These are phyloP conservation scores for Colletotrichum echinochloae DNA, from an alignment of 2,329 filamentous ascomycete species.

Conservation along the genomic window DNA sequence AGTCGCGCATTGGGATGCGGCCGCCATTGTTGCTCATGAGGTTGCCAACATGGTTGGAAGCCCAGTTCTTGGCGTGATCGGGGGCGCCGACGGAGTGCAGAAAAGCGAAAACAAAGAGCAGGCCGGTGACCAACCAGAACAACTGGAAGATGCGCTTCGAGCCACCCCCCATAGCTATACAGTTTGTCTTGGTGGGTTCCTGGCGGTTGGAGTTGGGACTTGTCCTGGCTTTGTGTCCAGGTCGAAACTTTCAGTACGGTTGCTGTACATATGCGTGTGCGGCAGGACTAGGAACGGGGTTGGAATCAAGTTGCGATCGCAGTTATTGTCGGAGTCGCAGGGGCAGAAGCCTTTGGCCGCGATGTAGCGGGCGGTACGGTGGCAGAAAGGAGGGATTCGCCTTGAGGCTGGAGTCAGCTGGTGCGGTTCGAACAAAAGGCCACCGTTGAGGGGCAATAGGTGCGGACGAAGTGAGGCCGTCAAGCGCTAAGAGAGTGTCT, in stretches of 20 bases:
- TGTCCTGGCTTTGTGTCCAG: neutral
- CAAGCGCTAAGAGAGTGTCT: neutral
- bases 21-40: constrained; percentile 20
- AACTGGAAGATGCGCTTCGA: constrained; percentile 40
- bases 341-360: neutral
- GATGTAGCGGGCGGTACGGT: neutral
- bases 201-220: neutral
- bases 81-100: constrained; percentile 42
- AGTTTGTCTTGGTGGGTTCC: neutral
- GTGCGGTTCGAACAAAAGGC: neutral
- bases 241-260: neutral
- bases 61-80: constrained; percentile 45
- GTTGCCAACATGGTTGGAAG: constrained; percentile 38
- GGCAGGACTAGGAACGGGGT: neutral
- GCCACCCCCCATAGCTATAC: neutral
- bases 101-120: constrained; percentile 45
- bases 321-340: neutral
- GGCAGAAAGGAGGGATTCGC: neutral
- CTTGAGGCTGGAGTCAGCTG: neutral
- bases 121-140: constrained; percentile 43
- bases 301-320: neutral
- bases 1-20: constrained; percentile 39
- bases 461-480: neutral
- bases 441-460: neutral
- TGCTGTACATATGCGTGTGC: neutral